Percentiles rank a stretch among this genome's conserved stretches.
Conservation (phyloP, 495 filamentous ascomycete genomes). For the Copromyces sp. region DNA sequence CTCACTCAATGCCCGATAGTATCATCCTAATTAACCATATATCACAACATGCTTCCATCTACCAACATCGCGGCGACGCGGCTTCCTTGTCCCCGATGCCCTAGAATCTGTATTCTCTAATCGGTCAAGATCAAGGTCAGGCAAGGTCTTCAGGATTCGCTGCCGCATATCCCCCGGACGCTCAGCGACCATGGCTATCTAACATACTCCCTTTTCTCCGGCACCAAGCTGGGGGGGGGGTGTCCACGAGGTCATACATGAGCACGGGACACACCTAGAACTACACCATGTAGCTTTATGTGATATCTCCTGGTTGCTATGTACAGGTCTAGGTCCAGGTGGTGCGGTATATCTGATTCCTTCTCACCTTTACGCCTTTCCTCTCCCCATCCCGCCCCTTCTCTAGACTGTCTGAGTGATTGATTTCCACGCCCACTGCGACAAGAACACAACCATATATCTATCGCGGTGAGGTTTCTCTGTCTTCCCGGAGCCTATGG, state of each 20-base stretch:
- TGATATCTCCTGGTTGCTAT: background rate
- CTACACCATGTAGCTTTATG: background rate
- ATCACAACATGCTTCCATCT: background rate
- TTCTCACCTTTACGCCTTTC: background rate
- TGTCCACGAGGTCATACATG: background rate
- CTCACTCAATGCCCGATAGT: background rate
- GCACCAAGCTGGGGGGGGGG: background rate
- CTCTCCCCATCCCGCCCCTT: background rate
- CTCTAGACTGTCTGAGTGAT: background rate
- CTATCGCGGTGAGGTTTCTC: constrained; percentile 30
- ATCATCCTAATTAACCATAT: background rate
- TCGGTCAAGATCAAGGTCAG: background rate
- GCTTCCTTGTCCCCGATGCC: background rate
- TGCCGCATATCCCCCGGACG: background rate
- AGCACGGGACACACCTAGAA: background rate
- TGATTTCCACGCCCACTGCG: background rate
- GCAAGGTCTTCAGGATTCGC: background rate
- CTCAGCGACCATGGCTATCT: background rate
- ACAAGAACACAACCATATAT: background rate
- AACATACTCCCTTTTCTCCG: background rate
- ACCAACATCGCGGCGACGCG: background rate
- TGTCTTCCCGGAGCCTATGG: constrained; percentile 40
- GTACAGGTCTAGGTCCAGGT: background rate
- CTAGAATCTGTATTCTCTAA: background rate
- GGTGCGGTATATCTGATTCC: background rate